phyloP scores from a whole-genome alignment of 2,329 filamentous ascomycete genomes.

The Fusarium udum region DNA sequence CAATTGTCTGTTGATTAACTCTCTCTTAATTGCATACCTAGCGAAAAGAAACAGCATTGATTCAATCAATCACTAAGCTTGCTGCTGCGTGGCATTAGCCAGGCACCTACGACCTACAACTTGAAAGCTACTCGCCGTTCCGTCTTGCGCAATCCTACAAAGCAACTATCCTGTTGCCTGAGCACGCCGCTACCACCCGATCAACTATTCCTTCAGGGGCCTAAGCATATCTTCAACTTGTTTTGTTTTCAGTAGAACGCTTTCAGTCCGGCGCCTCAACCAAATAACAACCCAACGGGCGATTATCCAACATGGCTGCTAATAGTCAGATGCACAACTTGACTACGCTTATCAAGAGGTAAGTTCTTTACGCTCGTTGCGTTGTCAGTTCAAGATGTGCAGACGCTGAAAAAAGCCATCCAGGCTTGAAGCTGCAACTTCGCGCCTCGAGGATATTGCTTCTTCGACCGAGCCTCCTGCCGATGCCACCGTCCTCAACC shows the following conservation, averaged over 20 bases:
- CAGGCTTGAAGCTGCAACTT: constrained; percentile 96
- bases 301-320: constrained; percentile 67
- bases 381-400: not conserved
- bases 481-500: constrained; percentile 57
- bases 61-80: not conserved
- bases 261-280: not conserved
- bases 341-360: constrained; percentile 98
- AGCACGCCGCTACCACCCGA: not conserved
- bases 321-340: constrained; percentile 93
- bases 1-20: not conserved
- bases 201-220: not conserved
- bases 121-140: not conserved
- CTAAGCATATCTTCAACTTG: not conserved
- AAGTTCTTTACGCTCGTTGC: constrained; percentile 38
- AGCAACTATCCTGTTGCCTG: constrained; percentile 27
- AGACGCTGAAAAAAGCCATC: constrained; percentile 59
- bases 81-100: not conserved
- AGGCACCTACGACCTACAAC: not conserved
- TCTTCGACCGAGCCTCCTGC: constrained; percentile 73
- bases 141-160: constrained; percentile 21
- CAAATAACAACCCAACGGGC: not conserved
- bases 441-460: constrained; percentile 94
- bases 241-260: not conserved
- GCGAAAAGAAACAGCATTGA: not conserved
- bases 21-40: not conserved